A percentile compares a stretch with the other conserved stretches of the same genome.
These are phyloP conservation scores for Rheum nobile DNA, from an alignment of 148 eudicot species.

Conservation along the genomic window DNA sequence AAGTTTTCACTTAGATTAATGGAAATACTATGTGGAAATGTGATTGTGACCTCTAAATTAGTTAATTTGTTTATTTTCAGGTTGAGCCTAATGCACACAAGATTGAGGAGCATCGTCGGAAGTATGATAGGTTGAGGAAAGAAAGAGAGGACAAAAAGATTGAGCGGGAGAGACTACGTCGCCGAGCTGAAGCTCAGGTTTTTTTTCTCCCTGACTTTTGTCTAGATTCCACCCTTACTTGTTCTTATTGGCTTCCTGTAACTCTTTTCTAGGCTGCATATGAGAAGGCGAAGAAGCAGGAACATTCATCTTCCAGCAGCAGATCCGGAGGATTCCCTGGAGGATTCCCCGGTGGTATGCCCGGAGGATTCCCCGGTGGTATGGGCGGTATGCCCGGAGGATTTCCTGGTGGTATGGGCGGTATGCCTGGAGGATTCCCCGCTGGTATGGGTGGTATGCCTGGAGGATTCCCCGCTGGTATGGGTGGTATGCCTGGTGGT, in stretches of 20 bases:
- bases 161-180: constrained; percentile 55
- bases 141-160: constrained; percentile 52
- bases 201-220: neutral
- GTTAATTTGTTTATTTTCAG: constrained; percentile 22
- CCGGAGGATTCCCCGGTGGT: constrained; percentile 50
- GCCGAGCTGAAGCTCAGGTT: constrained; percentile 68
- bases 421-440: constrained; percentile 75
- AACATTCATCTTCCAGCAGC: constrained; percentile 62
- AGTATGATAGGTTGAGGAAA: constrained; percentile 67
- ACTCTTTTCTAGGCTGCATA: constrained; percentile 61
- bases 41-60: neutral
- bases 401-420: constrained; percentile 52
- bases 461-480: constrained; percentile 13
- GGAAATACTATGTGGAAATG: neutral
- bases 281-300: constrained; percentile 82
- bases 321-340: constrained; percentile 40
- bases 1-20: neutral
- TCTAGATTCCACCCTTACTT: neutral
- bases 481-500: constrained; percentile 20
- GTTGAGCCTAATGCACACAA: constrained; percentile 88
- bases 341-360: constrained; percentile 54
- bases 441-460: constrained; percentile 36
- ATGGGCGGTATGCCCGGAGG: constrained; percentile 78
- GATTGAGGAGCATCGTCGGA: constrained; percentile 80
- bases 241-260: neutral